phyloP scores from a whole-genome alignment of 768 basidiomycete genomes.

The Boletus vermiculosoides region DNA sequence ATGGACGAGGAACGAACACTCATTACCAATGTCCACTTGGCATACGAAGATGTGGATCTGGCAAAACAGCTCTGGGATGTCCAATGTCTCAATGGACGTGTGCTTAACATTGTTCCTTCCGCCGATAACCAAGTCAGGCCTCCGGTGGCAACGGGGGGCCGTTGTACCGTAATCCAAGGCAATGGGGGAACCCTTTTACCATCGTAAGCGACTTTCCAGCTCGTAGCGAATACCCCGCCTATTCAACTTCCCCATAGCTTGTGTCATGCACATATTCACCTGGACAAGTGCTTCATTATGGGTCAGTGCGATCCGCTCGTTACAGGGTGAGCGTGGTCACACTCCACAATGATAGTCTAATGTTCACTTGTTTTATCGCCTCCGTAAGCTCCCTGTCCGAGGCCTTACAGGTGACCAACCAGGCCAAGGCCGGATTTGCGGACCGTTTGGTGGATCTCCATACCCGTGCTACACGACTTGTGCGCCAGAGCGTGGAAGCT shows the following conservation, averaged over 20 bases:
- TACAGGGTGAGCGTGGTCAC: constrained; percentile 44
- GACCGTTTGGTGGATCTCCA: constrained; percentile 45
- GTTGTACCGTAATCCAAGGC: constrained; percentile 19
- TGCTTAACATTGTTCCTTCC: constrained; percentile 24
- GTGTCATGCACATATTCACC: constrained; percentile 64
- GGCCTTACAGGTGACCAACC: constrained; percentile 51
- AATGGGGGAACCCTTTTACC: constrained; percentile 32
- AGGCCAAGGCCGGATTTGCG: constrained; percentile 51
- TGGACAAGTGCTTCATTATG: constrained; percentile 69
- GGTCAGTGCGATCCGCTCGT: constrained; percentile 50
- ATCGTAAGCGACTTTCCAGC: constrained; percentile 23
- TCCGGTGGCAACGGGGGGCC: neutral
- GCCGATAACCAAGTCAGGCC: constrained; percentile 2
- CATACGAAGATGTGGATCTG: constrained; percentile 26
- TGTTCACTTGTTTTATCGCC: constrained; percentile 2
- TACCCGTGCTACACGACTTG: constrained; percentile 50
- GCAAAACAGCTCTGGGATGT: constrained; percentile 34
- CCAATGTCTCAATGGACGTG: constrained; percentile 30
- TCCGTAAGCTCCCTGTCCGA: constrained; percentile 50
- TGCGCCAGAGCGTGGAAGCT: constrained; percentile 55
- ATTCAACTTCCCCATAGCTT: constrained; percentile 30
- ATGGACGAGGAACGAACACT: constrained; percentile 8
- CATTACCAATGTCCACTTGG: constrained; percentile 32
- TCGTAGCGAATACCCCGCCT: constrained; percentile 16
- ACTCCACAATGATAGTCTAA: neutral